phyloP scores from a whole-genome alignment of 345 rosid species.

The Brassica carinata region DNA sequence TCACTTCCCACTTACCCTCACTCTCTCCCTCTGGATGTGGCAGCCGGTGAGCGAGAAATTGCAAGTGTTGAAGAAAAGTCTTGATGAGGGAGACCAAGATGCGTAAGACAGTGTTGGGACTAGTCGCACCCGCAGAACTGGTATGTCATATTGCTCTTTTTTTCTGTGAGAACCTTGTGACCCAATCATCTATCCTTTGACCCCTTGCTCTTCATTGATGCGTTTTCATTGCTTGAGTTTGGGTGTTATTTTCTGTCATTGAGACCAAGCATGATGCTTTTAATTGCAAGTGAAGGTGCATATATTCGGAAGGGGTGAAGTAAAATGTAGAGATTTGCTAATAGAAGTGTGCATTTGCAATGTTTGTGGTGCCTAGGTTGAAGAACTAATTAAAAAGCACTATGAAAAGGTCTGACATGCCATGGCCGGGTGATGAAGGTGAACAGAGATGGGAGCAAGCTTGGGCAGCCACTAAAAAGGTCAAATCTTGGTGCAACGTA shows the following conservation, averaged over 20 bases:
- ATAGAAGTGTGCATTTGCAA: slow-evolving; percentile 19
- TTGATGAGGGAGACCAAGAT: slow-evolving; percentile 62
- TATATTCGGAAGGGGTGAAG: background rate
- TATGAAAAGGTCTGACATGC: slow-evolving; percentile 88
- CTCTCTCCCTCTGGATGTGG: slow-evolving; percentile 11
- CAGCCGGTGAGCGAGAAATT: slow-evolving; percentile 73
- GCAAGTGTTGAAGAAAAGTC: slow-evolving; percentile 58
- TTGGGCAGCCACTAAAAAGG: slow-evolving; percentile 97
- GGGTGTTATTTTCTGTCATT: background rate
- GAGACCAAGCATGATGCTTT: slow-evolving; percentile 16
- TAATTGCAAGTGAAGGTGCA: background rate
- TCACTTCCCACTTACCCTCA: slow-evolving; percentile 18
- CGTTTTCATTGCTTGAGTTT: background rate
- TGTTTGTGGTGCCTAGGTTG: slow-evolving; percentile 57
- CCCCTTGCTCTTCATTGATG: no score
- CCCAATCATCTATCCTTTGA: slow-evolving; percentile 3
- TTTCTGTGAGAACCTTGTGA: slow-evolving; percentile 19
- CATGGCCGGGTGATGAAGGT: slow-evolving; percentile 99
- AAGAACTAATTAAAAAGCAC: slow-evolving; percentile 82
- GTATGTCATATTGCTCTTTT: slow-evolving; percentile 44
- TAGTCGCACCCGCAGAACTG: slow-evolving; percentile 72
- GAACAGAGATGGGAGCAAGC: slow-evolving; percentile 92
- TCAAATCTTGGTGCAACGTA: slow-evolving; percentile 23
- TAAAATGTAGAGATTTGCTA: slow-evolving; percentile 2
- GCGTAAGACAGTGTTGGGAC: slow-evolving; percentile 70